Evolutionary conservation across 495 filamentous ascomycete genomes (phyloP), one percentile per base, ranked within the genome.

Genomic region (Amphirosellinia nigrospora): DNA sequence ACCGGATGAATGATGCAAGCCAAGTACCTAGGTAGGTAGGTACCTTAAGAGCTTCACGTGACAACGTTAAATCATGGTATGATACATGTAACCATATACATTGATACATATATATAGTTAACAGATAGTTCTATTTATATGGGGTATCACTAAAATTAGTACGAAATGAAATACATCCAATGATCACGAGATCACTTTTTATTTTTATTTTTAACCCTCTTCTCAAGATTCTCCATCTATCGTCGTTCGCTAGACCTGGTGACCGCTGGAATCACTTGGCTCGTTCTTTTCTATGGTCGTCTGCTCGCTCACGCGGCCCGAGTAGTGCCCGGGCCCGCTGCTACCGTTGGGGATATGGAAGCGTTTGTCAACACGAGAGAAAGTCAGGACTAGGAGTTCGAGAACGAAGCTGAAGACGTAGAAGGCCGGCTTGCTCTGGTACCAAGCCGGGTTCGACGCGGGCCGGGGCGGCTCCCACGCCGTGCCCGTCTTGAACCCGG

Each of bases 381-480:
- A 66, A 0, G 88, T 84, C 74, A 91, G 84, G 4, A 94, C 87
- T 1, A 89, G 23, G 38, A 93, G 79, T 79, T 98, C 95, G 15
- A 94, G 77, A 0, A 76, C 79, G 71, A 95, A 94, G 73, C 89
- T 88, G 83, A 97, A 94, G 70, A 89, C 75, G 79, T 94, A 97
- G 80, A 96, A 97, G 64, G 86, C 87, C 5, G 89, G 85, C 74
- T 91, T 91, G 69, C 77, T 81, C 69, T 91, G 85, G 70, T 91
- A 96, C 85, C 89, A 91, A 2, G 89, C 85, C 8, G 92, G 91
- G 59, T 91, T 41, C 9, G 58, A 78, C 6, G 74, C 28, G 0
- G 88, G 90, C 13, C 87, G 82, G 10, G 69, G 76, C 0, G 85
- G 74, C 52, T 84, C 78, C 80, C 86, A 94, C 23, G 73, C 78